A percentile compares a stretch with the other conserved stretches of the same genome.
Evolutionary conservation across 2,329 filamentous ascomycete species (phyloP).

Genomic region (Gliomastix tumulicola): DNA sequence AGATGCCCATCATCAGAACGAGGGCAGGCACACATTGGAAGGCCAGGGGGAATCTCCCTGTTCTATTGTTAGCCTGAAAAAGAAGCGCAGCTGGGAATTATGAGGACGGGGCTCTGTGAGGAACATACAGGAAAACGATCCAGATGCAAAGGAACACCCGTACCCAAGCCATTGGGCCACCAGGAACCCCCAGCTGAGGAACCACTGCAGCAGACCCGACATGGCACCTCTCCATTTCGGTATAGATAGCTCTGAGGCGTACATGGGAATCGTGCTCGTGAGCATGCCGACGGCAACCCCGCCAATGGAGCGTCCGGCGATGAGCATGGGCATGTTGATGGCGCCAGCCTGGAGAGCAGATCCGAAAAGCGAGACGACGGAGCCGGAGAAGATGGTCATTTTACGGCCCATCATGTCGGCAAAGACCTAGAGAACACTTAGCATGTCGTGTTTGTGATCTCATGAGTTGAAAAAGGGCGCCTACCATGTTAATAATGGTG

Average conservation of each 20-base stretch:
- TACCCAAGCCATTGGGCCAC: slow-evolving; percentile 27
- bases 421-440: no score
- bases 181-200: slow-evolving; percentile 32
- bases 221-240: slow-evolving; percentile 27
- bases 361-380: slow-evolving; percentile 18
- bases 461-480: no score
- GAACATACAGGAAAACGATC: slow-evolving; percentile 18
- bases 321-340: slow-evolving; percentile 29
- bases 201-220: slow-evolving; percentile 34
- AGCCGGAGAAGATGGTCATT: slow-evolving; percentile 21
- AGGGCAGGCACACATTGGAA: slow-evolving; percentile 18
- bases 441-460: no score
- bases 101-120: neutral
- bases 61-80: no score
- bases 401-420: no score
- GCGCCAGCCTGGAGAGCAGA: slow-evolving; percentile 22
- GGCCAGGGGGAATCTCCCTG: slow-evolving; percentile 21
- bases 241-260: slow-evolving; percentile 32
- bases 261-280: slow-evolving; percentile 37
- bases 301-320: slow-evolving; percentile 40
- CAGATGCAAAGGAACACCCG: slow-evolving; percentile 16
- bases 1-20: slow-evolving; percentile 12
- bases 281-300: slow-evolving; percentile 40
- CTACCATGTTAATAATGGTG: no score
- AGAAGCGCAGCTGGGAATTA: no score